Conservation (phyloP, 192 early-diverging fungal species). For the Entomortierella chlamydospora region DNA sequence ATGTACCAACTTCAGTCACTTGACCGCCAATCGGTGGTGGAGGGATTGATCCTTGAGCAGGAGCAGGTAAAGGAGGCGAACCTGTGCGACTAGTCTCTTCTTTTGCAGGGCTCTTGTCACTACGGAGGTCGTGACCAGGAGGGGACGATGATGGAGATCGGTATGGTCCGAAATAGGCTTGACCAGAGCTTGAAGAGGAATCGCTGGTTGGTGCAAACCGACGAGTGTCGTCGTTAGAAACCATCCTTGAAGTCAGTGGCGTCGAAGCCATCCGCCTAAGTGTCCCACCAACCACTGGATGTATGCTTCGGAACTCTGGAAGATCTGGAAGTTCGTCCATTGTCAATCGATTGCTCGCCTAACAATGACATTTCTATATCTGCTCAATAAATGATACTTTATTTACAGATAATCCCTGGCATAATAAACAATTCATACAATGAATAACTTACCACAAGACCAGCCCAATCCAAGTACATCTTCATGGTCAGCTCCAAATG, state of each 20-base stretch:
- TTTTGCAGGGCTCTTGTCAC: conserved; percentile 6
- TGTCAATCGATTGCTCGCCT: conserved; percentile 44
- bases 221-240: background rate
- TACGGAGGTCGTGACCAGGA: background rate
- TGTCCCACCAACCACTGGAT: conserved; percentile 10
- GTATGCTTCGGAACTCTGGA: conserved; percentile 33
- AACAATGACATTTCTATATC: background rate
- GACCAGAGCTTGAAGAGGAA: background rate
- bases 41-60: conserved; percentile 16
- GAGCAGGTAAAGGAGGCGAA: conserved; percentile 4
- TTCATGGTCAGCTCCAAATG: conserved; percentile 50
- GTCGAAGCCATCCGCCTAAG: conserved; percentile 45
- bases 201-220: background rate
- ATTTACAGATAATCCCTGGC: too few relatives aligned
- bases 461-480: conserved; percentile 54
- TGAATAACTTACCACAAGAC: conserved; percentile 44
- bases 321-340: conserved; percentile 50
- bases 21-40: conserved; percentile 8
- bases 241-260: background rate
- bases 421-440: background rate
- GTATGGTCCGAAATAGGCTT: conserved; percentile 24
- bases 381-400: too few relatives aligned
- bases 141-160: conserved; percentile 36
- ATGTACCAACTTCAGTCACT: background rate
- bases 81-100: conserved; percentile 5